Evolutionary conservation across 2,329 filamentous ascomycete species (phyloP).

Genomic region (Penicillium hesseltinei): DNA sequence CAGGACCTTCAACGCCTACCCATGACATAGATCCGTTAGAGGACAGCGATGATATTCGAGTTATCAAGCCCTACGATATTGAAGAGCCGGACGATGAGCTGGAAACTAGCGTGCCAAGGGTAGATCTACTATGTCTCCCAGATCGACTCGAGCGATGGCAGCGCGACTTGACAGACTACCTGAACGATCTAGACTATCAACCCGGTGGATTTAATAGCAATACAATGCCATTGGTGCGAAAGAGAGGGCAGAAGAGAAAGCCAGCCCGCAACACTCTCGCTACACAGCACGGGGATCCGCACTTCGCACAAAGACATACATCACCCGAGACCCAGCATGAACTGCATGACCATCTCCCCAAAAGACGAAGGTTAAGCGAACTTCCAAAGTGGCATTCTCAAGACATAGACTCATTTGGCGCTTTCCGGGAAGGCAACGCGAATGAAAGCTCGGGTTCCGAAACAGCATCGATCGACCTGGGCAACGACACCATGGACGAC

Average conservation of each 20-base stretch:
- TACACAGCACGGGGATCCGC: conserved; percentile 4
- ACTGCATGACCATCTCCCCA: conserved; percentile 20
- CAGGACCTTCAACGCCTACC: conserved; percentile 14
- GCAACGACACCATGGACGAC: conserved; percentile 14
- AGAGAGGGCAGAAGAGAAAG: conserved; percentile 39
- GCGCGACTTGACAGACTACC: conserved; percentile 34
- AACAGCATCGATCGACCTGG: conserved; percentile 21
- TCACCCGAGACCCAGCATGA: conserved; percentile 15
- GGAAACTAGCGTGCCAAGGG: background rate
- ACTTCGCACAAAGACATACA: conserved; percentile 4
- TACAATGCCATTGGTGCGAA: conserved; percentile 9
- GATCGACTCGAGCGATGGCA: conserved; percentile 32
- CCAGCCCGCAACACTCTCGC: conserved; percentile 20
- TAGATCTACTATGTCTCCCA: conserved; percentile 18
- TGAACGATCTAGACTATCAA: conserved; percentile 33
- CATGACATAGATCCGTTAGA: background rate
- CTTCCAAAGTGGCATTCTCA: conserved; percentile 13
- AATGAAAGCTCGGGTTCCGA: conserved; percentile 24
- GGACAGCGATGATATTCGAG: conserved; percentile 25
- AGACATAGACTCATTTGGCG: conserved; percentile 10
- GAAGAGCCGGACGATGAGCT: conserved; percentile 37
- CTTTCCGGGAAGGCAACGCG: conserved; percentile 18
- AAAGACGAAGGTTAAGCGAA: conserved; percentile 28
- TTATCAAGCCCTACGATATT: conserved; percentile 41
- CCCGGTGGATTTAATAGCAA: conserved; percentile 22